Base-by-base conservation (phyloP, 2,329 filamentous ascomycete genomes). In the Didymella arachidicola region DNA sequence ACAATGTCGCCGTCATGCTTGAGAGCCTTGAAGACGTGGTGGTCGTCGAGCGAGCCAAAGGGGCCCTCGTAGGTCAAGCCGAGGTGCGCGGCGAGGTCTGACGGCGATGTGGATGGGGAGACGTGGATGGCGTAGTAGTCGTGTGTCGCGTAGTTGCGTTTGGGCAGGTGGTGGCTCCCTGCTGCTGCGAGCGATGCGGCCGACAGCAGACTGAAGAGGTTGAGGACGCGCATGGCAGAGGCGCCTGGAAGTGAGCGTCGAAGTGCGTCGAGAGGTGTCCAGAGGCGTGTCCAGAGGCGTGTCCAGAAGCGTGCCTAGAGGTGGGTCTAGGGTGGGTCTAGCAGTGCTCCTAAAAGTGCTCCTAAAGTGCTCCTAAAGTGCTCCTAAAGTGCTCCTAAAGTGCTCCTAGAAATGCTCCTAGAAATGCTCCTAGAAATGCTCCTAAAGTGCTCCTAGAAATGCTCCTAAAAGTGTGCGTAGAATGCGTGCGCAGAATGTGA, bases 121-220 rank as follows among this genome's bases (percentile, higher is more conserved):
- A 99, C 85, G 66, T 97, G 91, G 45, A 99, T 83, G 64, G 96
- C 93, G 76, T 98, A 97, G 80, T 96, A 98, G 78, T 99, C 94
- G 78, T 93, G 87, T 38, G 85, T 83, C 48, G 90, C 85, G 81
- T 96, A 91, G 72, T 95, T 85, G 68, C 91, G 89, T 62, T 83
- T 80, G 48, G 82, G 80, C 43, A 86, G 76, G 64, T 71, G 72
- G 48, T 61, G 62, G 48, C 36, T 32, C 34, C 64, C 66, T 49
- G 70, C 71, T 19, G 72, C 66, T 43, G 70, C 68, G 57, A 72
- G 65, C 57, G 70, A 64, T 26, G 76, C 72, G 42, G 71, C 72
- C 30, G 74, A 73, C 52, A 77, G 69, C 64, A 77, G 70, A 56
- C 68, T 65, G 60, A 69, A 74, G 53, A 89, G 71, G 51, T 86